These are phyloP conservation scores for Malus sylvestris DNA, from an alignment of 306 rosid genomes.

Conservation along the genomic window DNA sequence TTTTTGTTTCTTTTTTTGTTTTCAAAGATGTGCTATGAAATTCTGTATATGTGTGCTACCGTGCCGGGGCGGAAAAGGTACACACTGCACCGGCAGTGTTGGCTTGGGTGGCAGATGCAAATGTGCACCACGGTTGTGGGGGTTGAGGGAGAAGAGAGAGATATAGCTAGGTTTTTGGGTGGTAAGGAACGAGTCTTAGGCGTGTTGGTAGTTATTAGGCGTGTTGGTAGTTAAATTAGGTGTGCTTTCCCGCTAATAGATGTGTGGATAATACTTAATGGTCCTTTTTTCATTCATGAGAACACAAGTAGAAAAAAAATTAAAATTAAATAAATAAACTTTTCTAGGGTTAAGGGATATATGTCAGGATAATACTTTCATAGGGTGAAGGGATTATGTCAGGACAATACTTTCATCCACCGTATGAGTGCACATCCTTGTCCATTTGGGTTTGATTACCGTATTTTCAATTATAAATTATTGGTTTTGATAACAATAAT, in stretches of 20 bases:
- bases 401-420: too few species aligned
- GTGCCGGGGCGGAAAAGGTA: not conserved
- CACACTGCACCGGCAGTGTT: not conserved
- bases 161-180: constrained; percentile 21
- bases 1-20: not conserved
- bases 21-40: not conserved
- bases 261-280: not conserved
- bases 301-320: too few species aligned
- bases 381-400: too few species aligned
- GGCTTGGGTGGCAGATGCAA: constrained; percentile 1
- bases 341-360: too few species aligned
- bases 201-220: constrained; percentile 3
- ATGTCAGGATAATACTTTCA: too few species aligned
- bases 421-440: too few species aligned
- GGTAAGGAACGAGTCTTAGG: constrained; percentile 24
- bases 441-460: too few species aligned
- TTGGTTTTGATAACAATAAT: too few species aligned
- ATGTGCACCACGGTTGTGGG: not conserved
- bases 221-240: constrained; percentile 22
- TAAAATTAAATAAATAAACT: too few species aligned
- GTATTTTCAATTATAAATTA: too few species aligned
- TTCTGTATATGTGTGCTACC: constrained; percentile 28
- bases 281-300: not conserved
- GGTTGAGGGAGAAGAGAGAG: constrained; percentile 6
- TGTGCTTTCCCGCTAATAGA: constrained; percentile 33